These are phyloP conservation scores for Pseudogymnoascus sp. DNA, from an alignment of 2,329 filamentous ascomycete genomes.

Conservation along the genomic window DNA sequence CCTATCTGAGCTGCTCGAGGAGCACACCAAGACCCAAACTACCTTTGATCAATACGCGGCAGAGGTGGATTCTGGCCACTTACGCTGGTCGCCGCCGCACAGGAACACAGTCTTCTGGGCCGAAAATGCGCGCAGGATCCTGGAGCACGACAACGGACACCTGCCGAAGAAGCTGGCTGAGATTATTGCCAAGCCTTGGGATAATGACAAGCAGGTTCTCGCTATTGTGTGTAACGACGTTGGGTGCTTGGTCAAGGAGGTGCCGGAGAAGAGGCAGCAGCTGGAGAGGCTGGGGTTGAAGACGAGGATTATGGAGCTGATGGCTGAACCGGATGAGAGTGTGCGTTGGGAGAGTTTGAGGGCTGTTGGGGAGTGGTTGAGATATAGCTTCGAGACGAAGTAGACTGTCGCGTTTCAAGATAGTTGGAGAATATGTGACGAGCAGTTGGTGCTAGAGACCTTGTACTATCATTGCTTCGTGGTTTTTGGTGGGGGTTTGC, in stretches of 20 bases:
- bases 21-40: conserved; percentile 58
- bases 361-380: conserved; percentile 66
- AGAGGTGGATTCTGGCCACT: conserved; percentile 59
- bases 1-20: conserved; percentile 55
- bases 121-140: conserved; percentile 61
- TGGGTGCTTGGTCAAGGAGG: conserved; percentile 61
- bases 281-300: conserved; percentile 63
- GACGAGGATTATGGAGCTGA: conserved; percentile 62
- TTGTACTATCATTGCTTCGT: conserved; percentile 1
- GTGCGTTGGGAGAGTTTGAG: conserved; percentile 68
- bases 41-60: conserved; percentile 45
- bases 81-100: conserved; percentile 70
- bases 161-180: conserved; percentile 59
- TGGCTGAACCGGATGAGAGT: conserved; percentile 61
- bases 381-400: conserved; percentile 55
- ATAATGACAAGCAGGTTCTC: conserved; percentile 63
- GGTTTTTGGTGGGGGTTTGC: neutral
- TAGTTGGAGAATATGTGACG: neutral
- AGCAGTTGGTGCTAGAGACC: neutral
- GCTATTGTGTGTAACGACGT: conserved; percentile 69
- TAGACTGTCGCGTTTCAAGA: conserved; percentile 8
- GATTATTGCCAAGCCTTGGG: conserved; percentile 60
- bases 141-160: conserved; percentile 58
- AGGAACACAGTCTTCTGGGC: conserved; percentile 63
- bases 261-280: conserved; percentile 57